A percentile compares a stretch with the other conserved stretches of the same genome.
Conservation (phyloP, 768 basidiomycete genomes). For the Psilocybe cyanescens region DNA sequence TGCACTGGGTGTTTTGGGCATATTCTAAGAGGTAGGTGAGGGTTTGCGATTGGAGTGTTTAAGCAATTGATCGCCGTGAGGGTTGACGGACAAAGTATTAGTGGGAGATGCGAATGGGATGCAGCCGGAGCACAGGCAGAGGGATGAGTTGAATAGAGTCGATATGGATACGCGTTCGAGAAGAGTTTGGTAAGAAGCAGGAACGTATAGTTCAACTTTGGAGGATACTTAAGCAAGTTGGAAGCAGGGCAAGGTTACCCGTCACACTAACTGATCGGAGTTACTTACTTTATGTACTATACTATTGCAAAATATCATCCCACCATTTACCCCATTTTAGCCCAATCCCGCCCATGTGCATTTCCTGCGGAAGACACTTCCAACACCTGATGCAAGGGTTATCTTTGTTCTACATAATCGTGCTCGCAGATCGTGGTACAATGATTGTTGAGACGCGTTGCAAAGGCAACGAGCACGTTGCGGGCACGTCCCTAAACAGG, state of each 20-base stretch:
- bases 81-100: not conserved
- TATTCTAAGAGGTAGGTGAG: conserved; percentile 27
- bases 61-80: not conserved
- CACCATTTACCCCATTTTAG: not conserved
- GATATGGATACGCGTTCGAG: conserved; percentile 5
- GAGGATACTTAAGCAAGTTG: conserved; percentile 6
- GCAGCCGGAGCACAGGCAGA: not conserved
- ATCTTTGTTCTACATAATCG: not conserved
- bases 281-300: conserved; percentile 8
- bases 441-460: not conserved
- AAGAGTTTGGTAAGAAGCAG: conserved; percentile 1
- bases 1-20: conserved; percentile 68
- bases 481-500: not conserved
- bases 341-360: not conserved
- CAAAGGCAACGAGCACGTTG: conserved; percentile 1
- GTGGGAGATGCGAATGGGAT: not conserved
- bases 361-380: not conserved
- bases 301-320: not conserved
- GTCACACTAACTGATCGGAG: conserved; percentile 16
- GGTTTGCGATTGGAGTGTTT: not conserved
- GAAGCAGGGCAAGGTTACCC: conserved; percentile 4
- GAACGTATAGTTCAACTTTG: not conserved
- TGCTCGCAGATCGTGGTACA: not conserved
- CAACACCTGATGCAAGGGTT: not conserved
- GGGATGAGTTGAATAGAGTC: not conserved